Conservation (phyloP, 768 basidiomycete species). For the Suillus placidus region DNA sequence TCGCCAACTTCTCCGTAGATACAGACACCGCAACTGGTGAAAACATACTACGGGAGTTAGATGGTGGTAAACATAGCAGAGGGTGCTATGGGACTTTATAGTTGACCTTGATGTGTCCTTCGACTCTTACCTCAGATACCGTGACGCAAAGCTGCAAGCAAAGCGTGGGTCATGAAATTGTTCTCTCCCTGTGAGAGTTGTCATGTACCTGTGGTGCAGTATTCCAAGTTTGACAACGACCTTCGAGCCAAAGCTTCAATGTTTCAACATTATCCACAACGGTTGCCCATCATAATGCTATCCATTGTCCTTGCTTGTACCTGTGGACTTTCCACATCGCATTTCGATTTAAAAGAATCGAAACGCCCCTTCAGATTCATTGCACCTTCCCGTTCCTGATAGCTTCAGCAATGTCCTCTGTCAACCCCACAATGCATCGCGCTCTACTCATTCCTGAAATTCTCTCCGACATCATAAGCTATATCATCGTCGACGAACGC, state of each 20-base stretch:
- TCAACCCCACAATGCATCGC: neutral
- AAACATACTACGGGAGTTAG: too few relatives aligned
- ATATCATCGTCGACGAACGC: neutral
- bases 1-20: neutral
- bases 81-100: neutral
- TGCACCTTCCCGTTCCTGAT: too few relatives aligned
- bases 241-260: slow-evolving; percentile 18
- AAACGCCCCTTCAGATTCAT: too few relatives aligned
- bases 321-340: too few relatives aligned
- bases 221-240: slow-evolving; percentile 48
- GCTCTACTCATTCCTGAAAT: neutral
- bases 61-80: too few relatives aligned
- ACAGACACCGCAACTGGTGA: too few relatives aligned
- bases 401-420: slow-evolving; percentile 42
- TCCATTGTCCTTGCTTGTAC: too few relatives aligned
- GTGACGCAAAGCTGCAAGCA: neutral
- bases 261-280: too few relatives aligned
- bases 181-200: neutral
- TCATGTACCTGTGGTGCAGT: neutral
- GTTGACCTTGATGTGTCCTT: neutral
- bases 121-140: neutral
- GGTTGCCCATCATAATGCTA: too few relatives aligned
- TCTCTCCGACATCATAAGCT: neutral
- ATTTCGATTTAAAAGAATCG: too few relatives aligned
- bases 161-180: neutral